phyloP scores from a whole-genome alignment of 345 rosid species.

The Salix purpurea region DNA sequence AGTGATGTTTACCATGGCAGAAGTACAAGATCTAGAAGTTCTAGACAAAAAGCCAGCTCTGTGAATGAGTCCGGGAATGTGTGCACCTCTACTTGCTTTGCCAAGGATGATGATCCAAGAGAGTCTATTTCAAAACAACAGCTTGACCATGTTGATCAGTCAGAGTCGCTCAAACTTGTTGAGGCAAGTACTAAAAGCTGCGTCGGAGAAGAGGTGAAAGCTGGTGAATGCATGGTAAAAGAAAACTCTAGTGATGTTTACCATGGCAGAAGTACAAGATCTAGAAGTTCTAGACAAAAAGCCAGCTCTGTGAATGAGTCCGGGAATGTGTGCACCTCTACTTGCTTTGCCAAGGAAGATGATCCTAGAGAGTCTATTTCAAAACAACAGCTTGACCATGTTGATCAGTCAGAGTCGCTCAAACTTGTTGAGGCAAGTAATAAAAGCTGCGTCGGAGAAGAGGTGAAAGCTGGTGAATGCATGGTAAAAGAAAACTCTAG shows the following conservation, averaged over 20 bases:
- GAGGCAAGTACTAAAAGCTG: constrained; percentile 25
- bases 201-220: constrained; percentile 24
- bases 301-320: constrained; percentile 20
- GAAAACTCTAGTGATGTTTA: constrained; percentile 23
- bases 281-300: constrained; percentile 9
- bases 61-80: too few species aligned
- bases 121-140: too few species aligned
- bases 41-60: too few species aligned
- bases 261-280: constrained; percentile 31
- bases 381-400: constrained; percentile 31
- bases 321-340: background rate
- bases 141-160: too few species aligned
- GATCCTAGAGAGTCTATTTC: constrained; percentile 16
- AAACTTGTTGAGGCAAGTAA: constrained; percentile 27
- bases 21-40: constrained; percentile 35
- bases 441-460: constrained; percentile 22
- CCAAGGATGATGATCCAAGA: too few species aligned
- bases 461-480: constrained; percentile 25
- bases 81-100: too few species aligned
- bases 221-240: constrained; percentile 22
- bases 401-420: constrained; percentile 25
- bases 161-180: constrained; percentile 29
- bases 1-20: constrained; percentile 24
- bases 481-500: constrained; percentile 26
- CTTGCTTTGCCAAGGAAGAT: background rate